These are phyloP conservation scores for Castanea crenata DNA, from an alignment of 306 rosid genomes.

Conservation along the genomic window DNA sequence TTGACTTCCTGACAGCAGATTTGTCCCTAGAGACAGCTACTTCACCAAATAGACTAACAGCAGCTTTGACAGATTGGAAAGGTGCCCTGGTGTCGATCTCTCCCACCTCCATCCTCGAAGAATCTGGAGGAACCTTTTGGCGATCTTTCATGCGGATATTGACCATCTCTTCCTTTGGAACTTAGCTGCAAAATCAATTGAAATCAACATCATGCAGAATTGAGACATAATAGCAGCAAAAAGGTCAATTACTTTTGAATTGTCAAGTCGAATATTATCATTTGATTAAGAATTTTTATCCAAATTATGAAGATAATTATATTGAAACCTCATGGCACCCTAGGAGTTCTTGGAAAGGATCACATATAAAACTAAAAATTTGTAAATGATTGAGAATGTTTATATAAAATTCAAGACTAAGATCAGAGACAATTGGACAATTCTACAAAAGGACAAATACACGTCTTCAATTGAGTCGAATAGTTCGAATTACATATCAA, in stretches of 20 bases:
- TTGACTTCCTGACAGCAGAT: slow-evolving; percentile 41
- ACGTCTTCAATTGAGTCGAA: neutral
- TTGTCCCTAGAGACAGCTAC: slow-evolving; percentile 55
- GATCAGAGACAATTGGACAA: too few species aligned
- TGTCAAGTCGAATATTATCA: neutral
- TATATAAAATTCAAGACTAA: too few species aligned
- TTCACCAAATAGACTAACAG: slow-evolving; percentile 81
- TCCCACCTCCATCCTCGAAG: slow-evolving; percentile 80
- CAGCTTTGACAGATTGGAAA: slow-evolving; percentile 97
- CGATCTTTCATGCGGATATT: slow-evolving; percentile 28
- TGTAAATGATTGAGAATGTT: too few species aligned
- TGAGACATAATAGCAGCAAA: neutral
- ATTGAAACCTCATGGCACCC: too few species aligned
- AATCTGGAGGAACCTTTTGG: slow-evolving; percentile 27
- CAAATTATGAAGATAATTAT: too few species aligned
- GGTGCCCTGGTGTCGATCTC: slow-evolving; percentile 93
- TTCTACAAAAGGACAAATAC: neutral
- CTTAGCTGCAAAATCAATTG: slow-evolving; percentile 20
- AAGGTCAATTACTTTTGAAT: neutral
- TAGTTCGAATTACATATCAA: too few species aligned
- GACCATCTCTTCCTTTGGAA: slow-evolving; percentile 32
- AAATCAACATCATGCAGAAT: slow-evolving; percentile 9
- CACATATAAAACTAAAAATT: too few species aligned
- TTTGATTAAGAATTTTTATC: neutral
- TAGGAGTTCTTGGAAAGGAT: too few species aligned